A percentile compares a stretch with the other conserved stretches of the same genome.
Conservation (phyloP, 2,329 filamentous ascomycete genomes). For the Fusarium lyarnte region DNA sequence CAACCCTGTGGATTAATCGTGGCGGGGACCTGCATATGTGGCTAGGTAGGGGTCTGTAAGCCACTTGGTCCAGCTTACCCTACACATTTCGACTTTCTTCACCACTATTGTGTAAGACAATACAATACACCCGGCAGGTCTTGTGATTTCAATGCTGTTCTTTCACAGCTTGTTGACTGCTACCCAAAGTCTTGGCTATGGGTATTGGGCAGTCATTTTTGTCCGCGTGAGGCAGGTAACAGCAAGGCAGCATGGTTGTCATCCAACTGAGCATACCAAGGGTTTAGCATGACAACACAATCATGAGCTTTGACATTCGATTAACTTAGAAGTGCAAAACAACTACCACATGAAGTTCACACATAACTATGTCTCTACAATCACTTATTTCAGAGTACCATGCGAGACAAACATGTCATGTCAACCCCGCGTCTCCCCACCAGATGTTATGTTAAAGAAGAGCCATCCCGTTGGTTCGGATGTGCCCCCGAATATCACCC, state of each 20-base stretch:
- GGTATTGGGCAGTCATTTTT: background rate
- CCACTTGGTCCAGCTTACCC: conserved; percentile 21
- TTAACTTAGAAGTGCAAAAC: background rate
- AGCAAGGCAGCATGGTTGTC: background rate
- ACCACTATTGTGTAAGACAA: background rate
- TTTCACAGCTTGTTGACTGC: background rate
- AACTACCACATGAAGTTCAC: conserved; percentile 1
- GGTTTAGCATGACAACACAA: background rate
- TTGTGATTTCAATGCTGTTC: background rate
- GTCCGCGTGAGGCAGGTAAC: background rate
- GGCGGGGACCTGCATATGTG: conserved; percentile 29
- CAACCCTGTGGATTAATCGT: conserved; percentile 36
- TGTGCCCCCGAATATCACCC: conserved; percentile 7
- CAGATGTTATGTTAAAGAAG: conserved; percentile 1
- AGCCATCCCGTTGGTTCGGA: conserved; percentile 5
- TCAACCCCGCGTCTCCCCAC: conserved; percentile 18
- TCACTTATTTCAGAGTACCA: conserved; percentile 2
- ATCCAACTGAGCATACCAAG: background rate
- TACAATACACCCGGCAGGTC: background rate
- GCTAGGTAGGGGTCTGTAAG: conserved; percentile 12
- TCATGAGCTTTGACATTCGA: conserved; percentile 12
- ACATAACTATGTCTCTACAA: background rate
- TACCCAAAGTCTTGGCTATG: background rate
- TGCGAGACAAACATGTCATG: conserved; percentile 25
- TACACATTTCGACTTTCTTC: background rate